phyloP scores from a whole-genome alignment of 2,329 filamentous ascomycete genomes.

The Clarireedia paspali region DNA sequence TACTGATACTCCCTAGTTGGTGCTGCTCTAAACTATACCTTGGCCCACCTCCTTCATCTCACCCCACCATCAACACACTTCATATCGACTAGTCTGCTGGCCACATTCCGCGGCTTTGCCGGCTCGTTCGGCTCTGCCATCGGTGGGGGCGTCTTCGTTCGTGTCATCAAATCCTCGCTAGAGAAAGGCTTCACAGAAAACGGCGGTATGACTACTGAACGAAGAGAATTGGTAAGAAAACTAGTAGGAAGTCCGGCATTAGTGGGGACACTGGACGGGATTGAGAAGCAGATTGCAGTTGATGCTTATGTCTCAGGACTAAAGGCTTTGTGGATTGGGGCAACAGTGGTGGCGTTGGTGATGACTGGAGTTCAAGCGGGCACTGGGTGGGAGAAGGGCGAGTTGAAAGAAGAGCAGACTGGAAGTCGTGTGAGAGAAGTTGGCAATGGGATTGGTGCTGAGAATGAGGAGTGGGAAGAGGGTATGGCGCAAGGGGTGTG shows the following conservation, averaged over 20 bases:
- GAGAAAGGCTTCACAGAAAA: slow-evolving; percentile 32
- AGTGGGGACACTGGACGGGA: slow-evolving; percentile 40
- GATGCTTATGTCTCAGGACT: slow-evolving; percentile 46
- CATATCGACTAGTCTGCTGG: slow-evolving; percentile 66
- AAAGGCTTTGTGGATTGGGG: slow-evolving; percentile 43
- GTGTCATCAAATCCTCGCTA: slow-evolving; percentile 19
- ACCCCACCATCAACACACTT: slow-evolving; percentile 60
- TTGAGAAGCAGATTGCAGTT: slow-evolving; percentile 43
- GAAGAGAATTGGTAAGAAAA: slow-evolving; percentile 41
- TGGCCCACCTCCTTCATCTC: slow-evolving; percentile 72
- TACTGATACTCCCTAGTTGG: slow-evolving; percentile 37
- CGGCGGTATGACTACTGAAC: slow-evolving; percentile 15
- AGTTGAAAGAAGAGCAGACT: too few species aligned
- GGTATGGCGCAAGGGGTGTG: slow-evolving; percentile 6
- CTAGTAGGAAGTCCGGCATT: slow-evolving; percentile 51
- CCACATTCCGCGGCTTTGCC: slow-evolving; percentile 75
- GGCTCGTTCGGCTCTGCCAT: slow-evolving; percentile 75
- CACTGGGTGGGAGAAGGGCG: slow-evolving; percentile 43
- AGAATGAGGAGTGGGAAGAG: slow-evolving; percentile 7
- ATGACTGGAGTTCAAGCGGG: slow-evolving; percentile 48
- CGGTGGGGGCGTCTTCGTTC: slow-evolving; percentile 51
- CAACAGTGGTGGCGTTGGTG: slow-evolving; percentile 39
- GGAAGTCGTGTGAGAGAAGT: not conserved
- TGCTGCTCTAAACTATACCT: slow-evolving; percentile 68
- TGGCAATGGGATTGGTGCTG: not conserved